These are phyloP conservation scores for Boechera retrofracta DNA, from an alignment of 345 rosid genomes.

Conservation along the genomic window DNA sequence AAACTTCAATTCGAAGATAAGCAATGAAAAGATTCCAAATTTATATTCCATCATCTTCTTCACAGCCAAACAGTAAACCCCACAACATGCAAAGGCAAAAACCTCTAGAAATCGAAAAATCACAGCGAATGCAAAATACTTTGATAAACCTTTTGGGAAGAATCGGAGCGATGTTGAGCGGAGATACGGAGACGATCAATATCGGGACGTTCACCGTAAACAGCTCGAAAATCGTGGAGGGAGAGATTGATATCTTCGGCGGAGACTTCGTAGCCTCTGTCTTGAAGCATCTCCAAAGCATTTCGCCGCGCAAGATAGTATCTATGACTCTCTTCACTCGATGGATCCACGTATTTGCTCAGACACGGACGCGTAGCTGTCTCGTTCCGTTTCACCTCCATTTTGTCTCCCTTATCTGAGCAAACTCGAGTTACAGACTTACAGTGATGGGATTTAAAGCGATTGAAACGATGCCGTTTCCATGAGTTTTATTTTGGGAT, in stretches of 20 bases:
- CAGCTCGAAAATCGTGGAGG: constrained; percentile 66
- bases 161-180: constrained; percentile 56
- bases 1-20: constrained; percentile 18
- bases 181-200: constrained; percentile 68
- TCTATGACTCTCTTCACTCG: constrained; percentile 71
- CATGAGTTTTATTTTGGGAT: no score
- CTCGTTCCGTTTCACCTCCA: constrained; percentile 44
- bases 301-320: constrained; percentile 73
- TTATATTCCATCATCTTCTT: neutral
- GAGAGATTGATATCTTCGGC: constrained; percentile 66
- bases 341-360: constrained; percentile 59
- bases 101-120: neutral
- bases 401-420: constrained; percentile 26
- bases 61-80: constrained; percentile 33
- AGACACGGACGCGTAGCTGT: constrained; percentile 50
- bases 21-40: neutral
- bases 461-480: neutral
- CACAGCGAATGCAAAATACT: neutral
- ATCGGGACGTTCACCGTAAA: constrained; percentile 63
- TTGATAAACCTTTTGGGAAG: constrained; percentile 62
- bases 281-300: constrained; percentile 82
- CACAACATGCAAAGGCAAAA: constrained; percentile 31
- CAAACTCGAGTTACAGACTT: neutral
- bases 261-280: constrained; percentile 76
- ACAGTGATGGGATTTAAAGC: constrained; percentile 9